These are phyloP conservation scores for Platismatia glauca DNA, from an alignment of 495 filamentous ascomycete species.

Conservation along the genomic window DNA sequence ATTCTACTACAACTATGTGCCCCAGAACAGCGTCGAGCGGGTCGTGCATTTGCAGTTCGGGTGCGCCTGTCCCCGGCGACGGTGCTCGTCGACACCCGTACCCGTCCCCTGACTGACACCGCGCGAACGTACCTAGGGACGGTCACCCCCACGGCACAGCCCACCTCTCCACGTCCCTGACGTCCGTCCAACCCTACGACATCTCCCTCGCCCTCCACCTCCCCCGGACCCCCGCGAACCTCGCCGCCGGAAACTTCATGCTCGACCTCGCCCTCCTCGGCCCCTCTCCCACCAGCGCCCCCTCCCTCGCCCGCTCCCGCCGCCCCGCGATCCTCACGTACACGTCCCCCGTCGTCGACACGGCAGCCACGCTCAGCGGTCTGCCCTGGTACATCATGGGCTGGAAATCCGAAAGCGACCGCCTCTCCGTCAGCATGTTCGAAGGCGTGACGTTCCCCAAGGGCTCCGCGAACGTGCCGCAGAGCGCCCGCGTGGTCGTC, in stretches of 20 bases:
- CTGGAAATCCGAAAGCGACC: slow-evolving; percentile 47
- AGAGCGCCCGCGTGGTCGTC: slow-evolving; percentile 53
- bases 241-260: slow-evolving; percentile 83
- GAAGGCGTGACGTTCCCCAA: slow-evolving; percentile 57
- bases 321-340: slow-evolving; percentile 63
- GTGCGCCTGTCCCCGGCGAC: slow-evolving; percentile 33
- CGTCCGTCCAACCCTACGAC: slow-evolving; percentile 47
- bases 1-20: slow-evolving; percentile 79
- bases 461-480: slow-evolving; percentile 48
- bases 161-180: slow-evolving; percentile 33
- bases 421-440: slow-evolving; percentile 58
- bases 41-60: slow-evolving; percentile 76
- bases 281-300: slow-evolving; percentile 25
- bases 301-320: slow-evolving; percentile 34
- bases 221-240: slow-evolving; percentile 48
- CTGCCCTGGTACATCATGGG: slow-evolving; percentile 54
- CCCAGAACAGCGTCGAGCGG: slow-evolving; percentile 55
- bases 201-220: slow-evolving; percentile 67
- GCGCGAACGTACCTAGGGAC: slow-evolving; percentile 33
- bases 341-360: slow-evolving; percentile 48
- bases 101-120: no score
- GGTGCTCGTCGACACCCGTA: no score
- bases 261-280: slow-evolving; percentile 61
- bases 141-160: slow-evolving; percentile 38
- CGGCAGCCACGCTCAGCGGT: slow-evolving; percentile 38